These are phyloP conservation scores for Neospermospora avenae DNA, from an alignment of 2,329 filamentous ascomycete species.

Conservation along the genomic window DNA sequence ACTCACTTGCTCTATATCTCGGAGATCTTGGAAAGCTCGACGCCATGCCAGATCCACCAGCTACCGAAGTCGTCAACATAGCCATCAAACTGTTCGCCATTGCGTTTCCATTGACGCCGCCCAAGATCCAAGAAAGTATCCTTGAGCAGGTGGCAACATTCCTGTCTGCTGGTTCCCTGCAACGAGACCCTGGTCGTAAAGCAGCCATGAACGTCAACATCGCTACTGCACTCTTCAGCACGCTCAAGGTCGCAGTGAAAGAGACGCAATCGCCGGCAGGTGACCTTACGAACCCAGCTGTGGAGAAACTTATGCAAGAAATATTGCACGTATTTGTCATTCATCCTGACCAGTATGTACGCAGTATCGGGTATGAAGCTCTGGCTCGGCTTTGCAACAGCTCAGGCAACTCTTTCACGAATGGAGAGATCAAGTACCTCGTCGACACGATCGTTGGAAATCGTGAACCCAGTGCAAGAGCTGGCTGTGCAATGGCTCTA, in stretches of 20 bases:
- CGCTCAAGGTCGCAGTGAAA: conserved; percentile 78
- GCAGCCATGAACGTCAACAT: conserved; percentile 91
- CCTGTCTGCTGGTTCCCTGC: conserved; percentile 72
- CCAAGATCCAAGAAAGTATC: conserved; percentile 93
- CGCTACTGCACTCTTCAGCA: conserved; percentile 73
- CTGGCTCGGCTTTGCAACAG: conserved; percentile 73
- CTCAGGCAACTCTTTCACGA: conserved; percentile 86
- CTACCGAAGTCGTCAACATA: conserved; percentile 91
- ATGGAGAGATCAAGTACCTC: conserved; percentile 82
- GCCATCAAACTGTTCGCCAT: conserved; percentile 92
- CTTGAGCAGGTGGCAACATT: conserved; percentile 91
- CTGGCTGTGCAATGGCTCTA: conserved; percentile 89
- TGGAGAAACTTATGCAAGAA: conserved; percentile 82
- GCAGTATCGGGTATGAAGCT: conserved; percentile 79
- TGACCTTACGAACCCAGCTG: conserved; percentile 68
- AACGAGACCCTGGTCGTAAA: conserved; percentile 82
- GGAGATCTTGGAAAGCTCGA: conserved; percentile 42
- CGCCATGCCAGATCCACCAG: conserved; percentile 69
- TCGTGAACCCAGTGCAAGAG: conserved; percentile 86
- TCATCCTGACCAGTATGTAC: conserved; percentile 80
- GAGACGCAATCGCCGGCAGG: conserved; percentile 73
- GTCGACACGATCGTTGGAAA: conserved; percentile 94
- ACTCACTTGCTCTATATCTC: conserved; percentile 77
- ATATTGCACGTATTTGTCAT: conserved; percentile 69
- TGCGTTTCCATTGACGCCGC: conserved; percentile 80